Evolutionary conservation across 768 basidiomycete genomes (phyloP).

Genomic region (Rhodocollybia butyracea): DNA sequence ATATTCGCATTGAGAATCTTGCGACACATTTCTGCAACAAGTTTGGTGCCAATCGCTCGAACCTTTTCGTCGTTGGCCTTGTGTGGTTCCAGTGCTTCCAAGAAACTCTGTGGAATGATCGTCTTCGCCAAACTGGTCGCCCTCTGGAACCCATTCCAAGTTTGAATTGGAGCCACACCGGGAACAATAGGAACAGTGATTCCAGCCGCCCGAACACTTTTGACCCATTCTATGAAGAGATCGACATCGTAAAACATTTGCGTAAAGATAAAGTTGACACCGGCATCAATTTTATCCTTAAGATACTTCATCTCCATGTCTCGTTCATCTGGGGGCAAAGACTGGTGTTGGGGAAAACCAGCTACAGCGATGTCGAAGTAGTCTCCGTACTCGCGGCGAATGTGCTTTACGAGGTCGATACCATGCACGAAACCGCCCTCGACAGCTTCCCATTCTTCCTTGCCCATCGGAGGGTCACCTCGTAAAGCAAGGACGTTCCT

Average conservation of each 20-base stretch:
- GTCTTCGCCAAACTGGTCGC: conserved; percentile 79
- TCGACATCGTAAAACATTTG: conserved; percentile 98
- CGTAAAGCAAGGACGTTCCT: conserved; percentile 91
- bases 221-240: conserved; percentile 90
- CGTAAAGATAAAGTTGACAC: conserved; percentile 92
- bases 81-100: conserved; percentile 78
- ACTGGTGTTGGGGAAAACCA: conserved; percentile 85
- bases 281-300: conserved; percentile 89
- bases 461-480: conserved; percentile 87
- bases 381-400: conserved; percentile 77
- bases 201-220: conserved; percentile 74
- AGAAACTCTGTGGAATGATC: conserved; percentile 69
- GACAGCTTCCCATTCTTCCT: conserved; percentile 89
- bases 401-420: conserved; percentile 88
- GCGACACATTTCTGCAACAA: conserved; percentile 93
- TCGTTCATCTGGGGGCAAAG: conserved; percentile 69
- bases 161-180: conserved; percentile 94
- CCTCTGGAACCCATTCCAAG: conserved; percentile 91
- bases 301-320: conserved; percentile 79
- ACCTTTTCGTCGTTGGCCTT: conserved; percentile 94
- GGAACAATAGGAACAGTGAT: conserved; percentile 90
- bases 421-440: conserved; percentile 90
- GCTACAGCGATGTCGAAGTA: conserved; percentile 96
- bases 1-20: conserved; percentile 76
- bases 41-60: conserved; percentile 85